These are phyloP conservation scores for Curvularia sp. DNA, from an alignment of 2,329 filamentous ascomycete species.

Conservation along the genomic window DNA sequence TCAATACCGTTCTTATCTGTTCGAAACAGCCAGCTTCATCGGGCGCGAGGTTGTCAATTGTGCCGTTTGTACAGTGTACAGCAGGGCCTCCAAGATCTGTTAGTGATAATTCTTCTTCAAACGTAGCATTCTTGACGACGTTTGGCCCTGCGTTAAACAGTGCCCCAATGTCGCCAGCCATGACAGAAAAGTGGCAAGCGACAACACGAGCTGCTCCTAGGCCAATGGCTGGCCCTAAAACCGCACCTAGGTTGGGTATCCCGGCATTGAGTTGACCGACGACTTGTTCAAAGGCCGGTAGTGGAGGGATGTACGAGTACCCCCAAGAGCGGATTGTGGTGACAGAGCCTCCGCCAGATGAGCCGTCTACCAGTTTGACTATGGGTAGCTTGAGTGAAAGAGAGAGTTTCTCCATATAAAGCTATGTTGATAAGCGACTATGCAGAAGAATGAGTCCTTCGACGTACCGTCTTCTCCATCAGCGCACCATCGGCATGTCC, in stretches of 20 bases:
- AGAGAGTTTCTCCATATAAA: slow-evolving; percentile 68
- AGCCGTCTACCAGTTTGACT: slow-evolving; percentile 69
- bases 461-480: slow-evolving; percentile 60
- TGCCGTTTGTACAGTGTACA: slow-evolving; percentile 70
- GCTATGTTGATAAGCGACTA: slow-evolving; percentile 34
- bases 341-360: slow-evolving; percentile 67
- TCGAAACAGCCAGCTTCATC: slow-evolving; percentile 68
- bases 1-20: slow-evolving; percentile 64
- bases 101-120: slow-evolving; percentile 67
- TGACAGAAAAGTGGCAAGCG: slow-evolving; percentile 69
- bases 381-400: slow-evolving; percentile 65
- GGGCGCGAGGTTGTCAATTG: slow-evolving; percentile 68
- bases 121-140: slow-evolving; percentile 68
- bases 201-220: slow-evolving; percentile 68
- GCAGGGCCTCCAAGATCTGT: slow-evolving; percentile 66
- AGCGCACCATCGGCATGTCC: slow-evolving; percentile 69
- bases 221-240: slow-evolving; percentile 69
- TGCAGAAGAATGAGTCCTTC: background rate
- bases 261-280: slow-evolving; percentile 67
- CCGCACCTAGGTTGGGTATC: slow-evolving; percentile 69
- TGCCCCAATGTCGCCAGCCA: slow-evolving; percentile 67
- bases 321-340: slow-evolving; percentile 64
- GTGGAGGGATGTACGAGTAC: slow-evolving; percentile 66
- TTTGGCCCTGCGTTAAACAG: slow-evolving; percentile 70
- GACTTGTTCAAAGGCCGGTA: slow-evolving; percentile 61